Evolutionary conservation across 495 filamentous ascomycete species (phyloP).

Genomic region (Thermochaetoides thermophila): DNA sequence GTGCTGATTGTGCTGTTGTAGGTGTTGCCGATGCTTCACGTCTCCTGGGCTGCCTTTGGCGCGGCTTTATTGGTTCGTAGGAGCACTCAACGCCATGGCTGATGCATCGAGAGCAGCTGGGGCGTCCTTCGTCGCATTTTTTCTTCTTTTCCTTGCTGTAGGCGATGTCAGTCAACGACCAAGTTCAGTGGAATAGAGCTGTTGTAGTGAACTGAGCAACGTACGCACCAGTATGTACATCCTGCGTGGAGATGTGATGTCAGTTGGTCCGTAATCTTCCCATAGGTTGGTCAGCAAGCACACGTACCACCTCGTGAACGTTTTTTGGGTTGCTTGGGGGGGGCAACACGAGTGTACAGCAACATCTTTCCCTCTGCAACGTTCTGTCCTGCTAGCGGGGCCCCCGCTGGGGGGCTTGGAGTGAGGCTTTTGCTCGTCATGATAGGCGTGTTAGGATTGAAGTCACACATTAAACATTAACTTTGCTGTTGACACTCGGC

Average conservation of each 20-base stretch:
- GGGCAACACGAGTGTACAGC: slow-evolving; percentile 40
- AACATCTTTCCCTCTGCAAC: slow-evolving; percentile 27
- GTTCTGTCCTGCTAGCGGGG: background rate
- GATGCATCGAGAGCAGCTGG: slow-evolving; percentile 40
- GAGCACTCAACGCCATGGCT: slow-evolving; percentile 38
- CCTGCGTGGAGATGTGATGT: slow-evolving; percentile 25
- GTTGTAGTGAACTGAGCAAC: background rate
- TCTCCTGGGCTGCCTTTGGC: slow-evolving; percentile 40
- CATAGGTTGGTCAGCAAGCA: background rate
- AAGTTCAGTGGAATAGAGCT: slow-evolving; percentile 1
- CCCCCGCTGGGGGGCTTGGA: too few species aligned
- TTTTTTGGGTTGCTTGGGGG: slow-evolving; percentile 45
- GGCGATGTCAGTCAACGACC: slow-evolving; percentile 6
- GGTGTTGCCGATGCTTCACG: slow-evolving; percentile 12
- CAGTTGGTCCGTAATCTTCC: background rate
- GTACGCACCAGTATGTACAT: slow-evolving; percentile 45
- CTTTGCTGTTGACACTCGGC: too few species aligned
- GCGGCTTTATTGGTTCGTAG: slow-evolving; percentile 43
- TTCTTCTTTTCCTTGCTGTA: slow-evolving; percentile 39
- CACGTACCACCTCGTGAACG: slow-evolving; percentile 47
- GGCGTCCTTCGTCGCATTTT: slow-evolving; percentile 48
- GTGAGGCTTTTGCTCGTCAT: too few species aligned
- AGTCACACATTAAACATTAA: too few species aligned
- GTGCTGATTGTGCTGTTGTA: too few species aligned
- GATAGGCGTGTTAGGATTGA: too few species aligned